Evolutionary conservation across 1,139 yeast genomes (phyloP), one percentile per base, ranked within the genome.

Genomic region (Yamadazyma spencermartinsiae): DNA sequence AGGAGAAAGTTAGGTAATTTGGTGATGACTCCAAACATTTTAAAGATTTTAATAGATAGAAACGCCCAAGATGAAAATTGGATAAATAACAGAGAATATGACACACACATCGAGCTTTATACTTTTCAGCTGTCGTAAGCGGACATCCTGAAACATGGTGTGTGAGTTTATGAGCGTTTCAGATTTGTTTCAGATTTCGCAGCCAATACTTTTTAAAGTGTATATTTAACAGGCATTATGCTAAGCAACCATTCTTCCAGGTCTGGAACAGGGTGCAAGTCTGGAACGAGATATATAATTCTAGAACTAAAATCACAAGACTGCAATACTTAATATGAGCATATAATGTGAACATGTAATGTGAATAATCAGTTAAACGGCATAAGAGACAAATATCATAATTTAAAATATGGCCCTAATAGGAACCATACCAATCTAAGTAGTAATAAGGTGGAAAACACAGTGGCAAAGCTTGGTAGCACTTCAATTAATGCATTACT

Each of bases 401-500:
- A 9, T 9, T 12, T 11, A 11, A 12, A 14, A 14, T 6, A 28
- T 4, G n/a, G 31, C 6, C 12, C 11, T 28, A 5, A 28, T 15
- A 14, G 4, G 17, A 15, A 3, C 31, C 31, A 28, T 6, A 14
- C 5, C n/a, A 28, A 30, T 19, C 34, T 30, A 19, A 32, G 27
- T 31, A 33, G 35, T 18, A 36, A 39, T n/a, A 18, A 27, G 30
- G 27, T 26, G 10, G 43, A 4, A 14, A 40, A 12, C 4, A 48
- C 5, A 4, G 51, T 40, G 13, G 50, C 37, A 11, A 54, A 37
- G 1, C 52, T 32, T 4, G 60, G 49, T 1, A 59, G 14, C 3
- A 58, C 46, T 42, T 65, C 67, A 9, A 46, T 38, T 9, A 33
- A 8, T 7, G 31, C 19, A 16, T 16, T 23, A 35, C 45, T 51